phyloP scores from a whole-genome alignment of 2,329 filamentous ascomycete genomes.

The Pseudocercospora vitis region DNA sequence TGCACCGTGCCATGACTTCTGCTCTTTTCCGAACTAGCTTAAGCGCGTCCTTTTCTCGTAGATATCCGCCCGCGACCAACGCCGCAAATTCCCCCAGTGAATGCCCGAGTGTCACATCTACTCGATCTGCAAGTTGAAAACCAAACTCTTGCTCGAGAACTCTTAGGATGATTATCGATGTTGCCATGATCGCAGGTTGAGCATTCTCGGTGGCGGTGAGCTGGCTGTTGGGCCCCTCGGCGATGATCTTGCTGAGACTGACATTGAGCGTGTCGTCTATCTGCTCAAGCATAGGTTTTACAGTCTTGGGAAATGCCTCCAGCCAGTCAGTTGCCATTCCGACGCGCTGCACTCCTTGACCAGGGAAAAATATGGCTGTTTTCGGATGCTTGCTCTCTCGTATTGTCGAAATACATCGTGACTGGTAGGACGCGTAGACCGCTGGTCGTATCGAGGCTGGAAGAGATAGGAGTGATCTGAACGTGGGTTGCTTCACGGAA shows the following conservation, averaged over 20 bases:
- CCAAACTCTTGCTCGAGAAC: constrained; percentile 83
- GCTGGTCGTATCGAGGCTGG: constrained; percentile 32
- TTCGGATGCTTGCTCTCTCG: constrained; percentile 29
- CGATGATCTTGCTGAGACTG: constrained; percentile 75
- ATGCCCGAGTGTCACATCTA: constrained; percentile 84
- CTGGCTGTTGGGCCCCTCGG: constrained; percentile 71
- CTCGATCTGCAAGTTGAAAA: constrained; percentile 67
- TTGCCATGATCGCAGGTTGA: constrained; percentile 95
- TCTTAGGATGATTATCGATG: constrained; percentile 83
- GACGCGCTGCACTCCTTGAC: constrained; percentile 41
- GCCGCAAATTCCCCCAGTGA: constrained; percentile 92
- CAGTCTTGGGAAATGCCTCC: constrained; percentile 77
- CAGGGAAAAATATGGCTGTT: constrained; percentile 43
- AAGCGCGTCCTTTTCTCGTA: constrained; percentile 75
- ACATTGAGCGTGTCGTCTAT: constrained; percentile 76
- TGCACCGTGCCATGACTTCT: constrained; percentile 79
- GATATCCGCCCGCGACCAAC: constrained; percentile 78
- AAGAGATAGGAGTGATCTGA: constrained; percentile 29
- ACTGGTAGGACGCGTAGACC: constrained; percentile 26
- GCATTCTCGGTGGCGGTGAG: constrained; percentile 84
- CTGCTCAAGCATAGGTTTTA: constrained; percentile 75
- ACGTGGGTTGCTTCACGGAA: neutral
- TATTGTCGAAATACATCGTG: constrained; percentile 30
- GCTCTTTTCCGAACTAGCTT: constrained; percentile 74
- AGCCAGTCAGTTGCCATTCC: constrained; percentile 67